Percentiles rank a stretch among this genome's conserved stretches.
These are phyloP conservation scores for Solanum acaule DNA, from an alignment of 257 asterid genomes.

Conservation along the genomic window DNA sequence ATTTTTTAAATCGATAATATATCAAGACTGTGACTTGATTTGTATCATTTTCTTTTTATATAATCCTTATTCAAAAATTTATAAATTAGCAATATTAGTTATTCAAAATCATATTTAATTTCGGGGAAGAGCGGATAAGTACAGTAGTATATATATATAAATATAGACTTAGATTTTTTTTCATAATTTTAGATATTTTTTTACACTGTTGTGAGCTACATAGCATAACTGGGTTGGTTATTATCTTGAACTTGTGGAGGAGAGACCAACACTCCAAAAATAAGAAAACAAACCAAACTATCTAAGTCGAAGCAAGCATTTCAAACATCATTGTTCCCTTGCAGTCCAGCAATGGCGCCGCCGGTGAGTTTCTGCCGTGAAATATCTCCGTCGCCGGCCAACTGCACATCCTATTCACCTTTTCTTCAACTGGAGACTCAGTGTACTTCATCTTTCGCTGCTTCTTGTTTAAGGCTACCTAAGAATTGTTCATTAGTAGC, in stretches of 20 bases:
- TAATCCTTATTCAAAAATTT: not conserved
- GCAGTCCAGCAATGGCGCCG: not conserved
- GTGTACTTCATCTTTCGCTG: not conserved
- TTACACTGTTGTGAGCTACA: not conserved
- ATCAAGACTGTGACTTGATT: not conserved
- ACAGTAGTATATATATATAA: no score
- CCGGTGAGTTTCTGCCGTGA: not conserved
- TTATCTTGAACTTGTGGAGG: constrained; percentile 7
- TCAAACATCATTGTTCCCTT: not conserved
- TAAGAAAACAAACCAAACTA: not conserved
- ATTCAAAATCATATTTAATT: not conserved
- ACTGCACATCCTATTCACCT: not conserved
- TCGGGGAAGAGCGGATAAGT: no score
- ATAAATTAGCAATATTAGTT: not conserved
- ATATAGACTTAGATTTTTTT: not conserved
- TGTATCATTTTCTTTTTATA: not conserved
- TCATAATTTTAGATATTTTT: not conserved
- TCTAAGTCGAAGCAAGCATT: not conserved
- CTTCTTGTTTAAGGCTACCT: not conserved
- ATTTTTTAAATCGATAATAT: not conserved
- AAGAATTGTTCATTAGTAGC: not conserved
- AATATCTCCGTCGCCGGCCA: not conserved
- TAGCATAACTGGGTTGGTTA: not conserved
- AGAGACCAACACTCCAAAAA: not conserved
- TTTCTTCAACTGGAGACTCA: not conserved